These are phyloP conservation scores for Hypericum perforatum DNA, from an alignment of 345 rosid species.

Conservation along the genomic window DNA sequence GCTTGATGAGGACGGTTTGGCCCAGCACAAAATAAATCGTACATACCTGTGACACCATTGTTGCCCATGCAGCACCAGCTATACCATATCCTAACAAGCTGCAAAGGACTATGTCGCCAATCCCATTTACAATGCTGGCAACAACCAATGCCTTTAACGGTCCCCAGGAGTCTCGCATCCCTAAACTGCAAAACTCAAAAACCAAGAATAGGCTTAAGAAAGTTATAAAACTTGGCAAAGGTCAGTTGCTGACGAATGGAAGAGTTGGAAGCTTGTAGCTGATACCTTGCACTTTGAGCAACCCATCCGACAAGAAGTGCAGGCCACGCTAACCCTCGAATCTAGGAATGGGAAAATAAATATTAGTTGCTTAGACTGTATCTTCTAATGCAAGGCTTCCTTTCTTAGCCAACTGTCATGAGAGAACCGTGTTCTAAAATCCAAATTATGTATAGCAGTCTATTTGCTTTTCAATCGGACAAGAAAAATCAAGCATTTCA, in stretches of 20 bases:
- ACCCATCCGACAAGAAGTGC: conserved; percentile 83
- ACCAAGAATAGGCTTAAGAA: conserved; percentile 2
- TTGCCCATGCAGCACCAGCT: conserved; percentile 97
- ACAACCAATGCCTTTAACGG: conserved; percentile 80
- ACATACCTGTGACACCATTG: conserved; percentile 85
- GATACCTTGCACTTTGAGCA: conserved; percentile 92
- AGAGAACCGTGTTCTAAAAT: too few species aligned
- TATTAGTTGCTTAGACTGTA: background rate
- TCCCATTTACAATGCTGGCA: conserved; percentile 60
- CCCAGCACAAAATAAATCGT: background rate
- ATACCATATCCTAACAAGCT: conserved; percentile 68
- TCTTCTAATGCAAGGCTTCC: too few species aligned
- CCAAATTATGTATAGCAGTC: too few species aligned
- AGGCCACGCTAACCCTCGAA: conserved; percentile 93
- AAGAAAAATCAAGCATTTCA: too few species aligned
- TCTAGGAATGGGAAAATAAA: conserved; percentile 26
- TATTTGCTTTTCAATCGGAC: too few species aligned
- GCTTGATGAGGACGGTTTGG: background rate
- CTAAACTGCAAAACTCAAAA: conserved; percentile 43
- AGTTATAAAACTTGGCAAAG: background rate
- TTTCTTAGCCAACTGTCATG: too few species aligned
- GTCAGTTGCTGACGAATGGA: too few species aligned
- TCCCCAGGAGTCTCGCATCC: conserved; percentile 99
- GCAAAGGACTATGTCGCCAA: conserved; percentile 74
- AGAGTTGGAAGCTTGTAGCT: too few species aligned